Evolutionary conservation across 2,329 filamentous ascomycete species (phyloP).

Genomic region (Epichloe brachyelytri): DNA sequence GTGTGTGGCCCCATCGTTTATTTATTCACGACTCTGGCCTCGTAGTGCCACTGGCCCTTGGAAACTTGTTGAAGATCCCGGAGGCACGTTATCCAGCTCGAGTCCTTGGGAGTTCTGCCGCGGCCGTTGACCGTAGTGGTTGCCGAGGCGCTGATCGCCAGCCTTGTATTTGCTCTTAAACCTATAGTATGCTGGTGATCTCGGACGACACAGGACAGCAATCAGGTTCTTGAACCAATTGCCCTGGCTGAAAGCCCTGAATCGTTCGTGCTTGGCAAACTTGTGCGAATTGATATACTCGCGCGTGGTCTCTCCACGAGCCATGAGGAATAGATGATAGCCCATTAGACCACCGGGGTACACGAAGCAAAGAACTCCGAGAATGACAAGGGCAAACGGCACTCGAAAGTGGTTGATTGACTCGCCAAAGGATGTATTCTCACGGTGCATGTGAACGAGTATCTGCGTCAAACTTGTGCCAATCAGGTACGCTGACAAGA

Average conservation of each 20-base stretch:
- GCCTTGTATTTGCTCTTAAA: slow-evolving; percentile 68
- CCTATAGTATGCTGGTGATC: slow-evolving; percentile 75
- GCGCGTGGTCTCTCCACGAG: slow-evolving; percentile 82
- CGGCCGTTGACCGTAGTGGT: slow-evolving; percentile 22
- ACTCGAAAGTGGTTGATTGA: slow-evolving; percentile 62
- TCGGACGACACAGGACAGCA: slow-evolving; percentile 67
- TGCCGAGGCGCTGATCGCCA: slow-evolving; percentile 75
- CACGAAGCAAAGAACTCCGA: slow-evolving; percentile 57
- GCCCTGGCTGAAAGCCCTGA: slow-evolving; percentile 77
- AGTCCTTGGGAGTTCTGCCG: slow-evolving; percentile 43
- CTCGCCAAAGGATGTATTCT: slow-evolving; percentile 52
- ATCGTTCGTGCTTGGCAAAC: slow-evolving; percentile 82
- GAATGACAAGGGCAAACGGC: slow-evolving; percentile 80
- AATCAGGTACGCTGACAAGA: slow-evolving; percentile 65
- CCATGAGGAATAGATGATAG: slow-evolving; percentile 88
- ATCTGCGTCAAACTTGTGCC: slow-evolving; percentile 72
- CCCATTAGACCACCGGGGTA: slow-evolving; percentile 76
- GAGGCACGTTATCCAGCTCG: slow-evolving; percentile 58
- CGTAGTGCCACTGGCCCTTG: slow-evolving; percentile 39
- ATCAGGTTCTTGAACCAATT: slow-evolving; percentile 66
- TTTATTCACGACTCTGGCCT: slow-evolving; percentile 14
- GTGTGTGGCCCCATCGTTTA: background rate
- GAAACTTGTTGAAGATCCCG: slow-evolving; percentile 30
- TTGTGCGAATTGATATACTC: slow-evolving; percentile 96
- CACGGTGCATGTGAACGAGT: slow-evolving; percentile 52